A percentile compares a stretch with the other conserved stretches of the same genome.
These are phyloP conservation scores for Aspergillus flavus DNA, from an alignment of 2,329 filamentous ascomycete species.

Conservation along the genomic window DNA sequence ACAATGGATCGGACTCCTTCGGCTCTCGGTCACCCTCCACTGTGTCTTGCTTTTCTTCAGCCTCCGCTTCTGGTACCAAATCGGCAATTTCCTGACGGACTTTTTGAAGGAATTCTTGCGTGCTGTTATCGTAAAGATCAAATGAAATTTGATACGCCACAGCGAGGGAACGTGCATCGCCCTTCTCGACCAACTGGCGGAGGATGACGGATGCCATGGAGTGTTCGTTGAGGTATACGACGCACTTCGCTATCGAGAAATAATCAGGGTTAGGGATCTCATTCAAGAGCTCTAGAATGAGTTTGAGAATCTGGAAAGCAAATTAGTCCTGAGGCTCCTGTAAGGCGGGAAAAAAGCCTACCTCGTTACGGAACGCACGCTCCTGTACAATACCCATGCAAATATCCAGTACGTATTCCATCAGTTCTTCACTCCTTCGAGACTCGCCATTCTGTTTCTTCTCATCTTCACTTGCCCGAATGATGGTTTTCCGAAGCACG, in stretches of 20 bases:
- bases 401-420: slow-evolving; percentile 94
- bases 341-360: slow-evolving; percentile 32
- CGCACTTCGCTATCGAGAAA: slow-evolving; percentile 96
- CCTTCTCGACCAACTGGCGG: slow-evolving; percentile 75
- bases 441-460: slow-evolving; percentile 64
- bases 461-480: slow-evolving; percentile 84
- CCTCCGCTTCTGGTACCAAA: slow-evolving; percentile 44
- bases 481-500: slow-evolving; percentile 81
- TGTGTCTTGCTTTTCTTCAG: slow-evolving; percentile 38
- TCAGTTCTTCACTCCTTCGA: slow-evolving; percentile 79
- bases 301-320: slow-evolving; percentile 69
- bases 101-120: slow-evolving; percentile 92
- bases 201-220: slow-evolving; percentile 88
- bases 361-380: slow-evolving; percentile 75
- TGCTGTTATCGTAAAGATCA: slow-evolving; percentile 97
- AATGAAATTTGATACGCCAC: slow-evolving; percentile 97
- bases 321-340: slow-evolving; percentile 6
- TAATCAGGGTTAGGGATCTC: slow-evolving; percentile 92
- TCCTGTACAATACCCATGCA: slow-evolving; percentile 99
- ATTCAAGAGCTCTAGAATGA: slow-evolving; percentile 94
- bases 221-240: slow-evolving; percentile 92
- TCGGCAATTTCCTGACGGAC: slow-evolving; percentile 79
- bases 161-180: slow-evolving; percentile 75
- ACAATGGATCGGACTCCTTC: slow-evolving; percentile 61
- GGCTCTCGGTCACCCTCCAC: slow-evolving; percentile 54